Evolutionary conservation across 2,329 filamentous ascomycete genomes (phyloP).

Genomic region (Arthrobotrys megalospora): DNA sequence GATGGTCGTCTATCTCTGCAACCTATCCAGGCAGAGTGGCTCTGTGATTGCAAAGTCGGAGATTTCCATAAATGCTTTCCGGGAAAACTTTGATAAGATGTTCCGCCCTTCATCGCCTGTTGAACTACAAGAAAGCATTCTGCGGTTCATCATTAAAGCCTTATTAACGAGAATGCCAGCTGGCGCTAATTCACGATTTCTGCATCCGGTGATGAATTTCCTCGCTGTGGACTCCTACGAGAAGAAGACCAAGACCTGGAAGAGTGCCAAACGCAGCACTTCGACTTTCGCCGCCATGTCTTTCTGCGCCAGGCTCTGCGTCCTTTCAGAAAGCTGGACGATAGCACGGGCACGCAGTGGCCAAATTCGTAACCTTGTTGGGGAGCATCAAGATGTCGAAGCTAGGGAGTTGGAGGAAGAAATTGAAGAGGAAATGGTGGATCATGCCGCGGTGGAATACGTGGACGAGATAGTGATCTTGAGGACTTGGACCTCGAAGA

Average conservation of each 20-base stretch:
- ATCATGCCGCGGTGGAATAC: too few relatives aligned
- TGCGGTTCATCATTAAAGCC: neutral
- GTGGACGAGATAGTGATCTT: neutral
- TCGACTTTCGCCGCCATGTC: slow-evolving; percentile 4
- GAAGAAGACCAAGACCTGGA: neutral
- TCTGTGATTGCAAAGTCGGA: neutral
- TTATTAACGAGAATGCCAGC: neutral
- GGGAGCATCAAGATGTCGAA: too few relatives aligned
- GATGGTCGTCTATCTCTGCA: slow-evolving; percentile 13
- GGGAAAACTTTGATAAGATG: neutral
- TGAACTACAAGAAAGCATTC: neutral
- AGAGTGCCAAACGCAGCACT: neutral
- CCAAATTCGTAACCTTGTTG: too few relatives aligned
- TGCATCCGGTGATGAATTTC: slow-evolving; percentile 18
- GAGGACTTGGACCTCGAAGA: neutral
- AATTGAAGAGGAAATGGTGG: too few relatives aligned
- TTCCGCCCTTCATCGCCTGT: neutral
- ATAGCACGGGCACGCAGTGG: too few relatives aligned
- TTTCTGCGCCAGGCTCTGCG: neutral
- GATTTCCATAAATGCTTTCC: neutral
- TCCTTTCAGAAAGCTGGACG: neutral
- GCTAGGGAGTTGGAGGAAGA: too few relatives aligned
- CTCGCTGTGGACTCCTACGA: neutral
- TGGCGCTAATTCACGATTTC: neutral
- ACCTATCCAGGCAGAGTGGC: neutral